Evolutionary conservation across 1,284 basidiomycete species (phyloP), one percentile per base, ranked within the genome.

Genomic region (Tilletia indica): DNA sequence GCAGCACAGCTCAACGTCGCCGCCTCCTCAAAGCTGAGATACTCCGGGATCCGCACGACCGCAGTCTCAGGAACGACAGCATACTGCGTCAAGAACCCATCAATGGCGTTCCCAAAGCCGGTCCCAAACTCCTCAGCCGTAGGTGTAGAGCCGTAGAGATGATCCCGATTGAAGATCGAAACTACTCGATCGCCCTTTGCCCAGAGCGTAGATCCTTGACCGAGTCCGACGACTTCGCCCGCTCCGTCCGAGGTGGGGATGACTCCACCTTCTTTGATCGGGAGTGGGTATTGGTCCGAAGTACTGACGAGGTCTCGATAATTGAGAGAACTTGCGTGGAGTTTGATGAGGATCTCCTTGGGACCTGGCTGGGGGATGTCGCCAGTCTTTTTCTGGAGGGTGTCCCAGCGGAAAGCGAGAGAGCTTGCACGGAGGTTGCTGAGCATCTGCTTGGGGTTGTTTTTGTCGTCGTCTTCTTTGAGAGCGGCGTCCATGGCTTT

Each of bases 241-340:
- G 90, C 89, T 74, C 88, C 87, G 76, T 91, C 90, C 4, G 89
- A 90, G 78, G 87, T 85, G 0, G 89, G 89, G 19, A 89, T 85
- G 2, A 87, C 75, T 64, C 72, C 70, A n/a, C 42, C 71, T 69
- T 81, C 9, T 45, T 51, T 68, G 42, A 51, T 4, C n/a, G 72
- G 21, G 12, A 80, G 67, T 1, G 79, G 78, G 49, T 78, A 80
- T 38, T 51, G 19, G 58, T 71, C 70, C 64, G 68, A 14, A 48
- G 75, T 61, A 51, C 80, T 77, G 75, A 78, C 78, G 42, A 81
- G 42, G 68, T 81, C 78, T 19, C 79, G 77, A 67, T 81, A 86
- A 77, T 86, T 86, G 66, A 86, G 77, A 8, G 84, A 84, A 58
- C 85, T 78, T n/a, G 82, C 83, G 64, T 84, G 81, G 73, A 86